Percentiles rank a stretch among this genome's conserved stretches.
phyloP scores from a whole-genome alignment of 768 basidiomycete species.

The Russula dissimulans region DNA sequence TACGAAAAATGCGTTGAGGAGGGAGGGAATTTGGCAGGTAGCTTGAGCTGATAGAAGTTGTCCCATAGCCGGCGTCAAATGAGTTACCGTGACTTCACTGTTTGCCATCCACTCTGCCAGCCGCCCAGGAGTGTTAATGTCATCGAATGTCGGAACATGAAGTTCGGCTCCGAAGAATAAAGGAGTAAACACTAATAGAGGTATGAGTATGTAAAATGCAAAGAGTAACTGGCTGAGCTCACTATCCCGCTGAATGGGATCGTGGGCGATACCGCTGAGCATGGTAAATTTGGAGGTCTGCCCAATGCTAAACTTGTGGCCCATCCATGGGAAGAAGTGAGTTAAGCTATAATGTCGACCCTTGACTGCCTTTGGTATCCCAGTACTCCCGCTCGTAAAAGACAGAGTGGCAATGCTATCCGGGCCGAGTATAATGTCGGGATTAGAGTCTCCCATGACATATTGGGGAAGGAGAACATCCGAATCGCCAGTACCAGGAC shows the following conservation, averaged over 20 bases:
- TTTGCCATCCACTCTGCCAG: constrained; percentile 99
- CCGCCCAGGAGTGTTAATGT: constrained; percentile 93
- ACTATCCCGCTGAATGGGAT: constrained; percentile 99
- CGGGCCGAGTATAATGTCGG: constrained; percentile 81
- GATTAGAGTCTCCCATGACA: constrained; percentile 57
- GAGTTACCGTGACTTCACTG: constrained; percentile 86
- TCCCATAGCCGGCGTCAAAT: constrained; percentile 98
- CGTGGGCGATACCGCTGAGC: constrained; percentile 98
- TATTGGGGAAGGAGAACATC: constrained; percentile 56
- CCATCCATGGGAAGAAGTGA: constrained; percentile 99
- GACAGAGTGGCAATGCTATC: constrained; percentile 91
- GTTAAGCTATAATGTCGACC: constrained; percentile 94
- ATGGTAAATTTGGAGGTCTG: constrained; percentile 86
- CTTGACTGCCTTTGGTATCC: constrained; percentile 95
- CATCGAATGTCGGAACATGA: constrained; percentile 92
- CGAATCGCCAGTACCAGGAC: constrained; percentile 31
- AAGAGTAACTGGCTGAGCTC: constrained; percentile 29
- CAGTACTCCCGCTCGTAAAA: constrained; percentile 96
- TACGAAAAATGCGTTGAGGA: constrained; percentile 92
- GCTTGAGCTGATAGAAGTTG: constrained; percentile 91
- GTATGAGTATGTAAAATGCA: constrained; percentile 1
- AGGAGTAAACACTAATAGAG: constrained; percentile 82
- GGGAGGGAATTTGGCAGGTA: constrained; percentile 71
- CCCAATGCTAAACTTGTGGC: constrained; percentile 66
- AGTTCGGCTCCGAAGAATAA: constrained; percentile 94